Base-by-base conservation (phyloP, 2,329 filamentous ascomycete species). In the Blastomyces gilchristii region DNA sequence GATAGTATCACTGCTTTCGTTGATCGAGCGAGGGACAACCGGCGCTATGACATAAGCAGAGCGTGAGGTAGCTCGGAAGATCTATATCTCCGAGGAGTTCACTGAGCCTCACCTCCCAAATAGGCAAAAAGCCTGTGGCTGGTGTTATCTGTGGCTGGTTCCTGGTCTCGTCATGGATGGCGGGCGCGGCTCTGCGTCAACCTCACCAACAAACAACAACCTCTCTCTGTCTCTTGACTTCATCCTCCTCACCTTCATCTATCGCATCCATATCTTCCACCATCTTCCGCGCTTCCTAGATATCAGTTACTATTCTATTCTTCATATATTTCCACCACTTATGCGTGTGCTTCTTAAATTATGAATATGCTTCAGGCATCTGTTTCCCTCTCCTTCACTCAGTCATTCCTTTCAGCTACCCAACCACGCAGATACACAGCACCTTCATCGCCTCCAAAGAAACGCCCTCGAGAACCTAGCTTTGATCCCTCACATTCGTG, bases 311-410 rank as follows among this genome's bases (percentile, higher is more conserved):
- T 57, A 57, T n/a, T 41, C 22, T 61, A 18, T 52, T 61, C 28
- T 41, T 50, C 43, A 53, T 61, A 8, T 43, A 52, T 41, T 53
- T 28, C 53, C n/a, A 43, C 39, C 28, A 37, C 43, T 31, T 59
- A 59, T 59, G 57, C 31, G 12, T 16, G 41, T 47, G 47, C 39
- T 31, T 59, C 37, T 37, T 47, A 61, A 53, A 31, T 53, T 61
- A 47, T 61, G 59, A 61, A 61, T 61, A 61, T 61, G 59, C 59
- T 61, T 61, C 59, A 39, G 59, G 49, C 47, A 47, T 61, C 59
- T 18, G n/a, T 39, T 53, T 53, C 47, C 45, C 47, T 37, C 34
- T 61, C 47, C 25, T 47, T 16, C 28, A 53, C 47, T 28, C 22
- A 31, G 37, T 53, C 59, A 49, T 39, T 60, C 25, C 58, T 25